phyloP scores from a whole-genome alignment of 164 flowering plant genomes.

The Brasenia schreberi region DNA sequence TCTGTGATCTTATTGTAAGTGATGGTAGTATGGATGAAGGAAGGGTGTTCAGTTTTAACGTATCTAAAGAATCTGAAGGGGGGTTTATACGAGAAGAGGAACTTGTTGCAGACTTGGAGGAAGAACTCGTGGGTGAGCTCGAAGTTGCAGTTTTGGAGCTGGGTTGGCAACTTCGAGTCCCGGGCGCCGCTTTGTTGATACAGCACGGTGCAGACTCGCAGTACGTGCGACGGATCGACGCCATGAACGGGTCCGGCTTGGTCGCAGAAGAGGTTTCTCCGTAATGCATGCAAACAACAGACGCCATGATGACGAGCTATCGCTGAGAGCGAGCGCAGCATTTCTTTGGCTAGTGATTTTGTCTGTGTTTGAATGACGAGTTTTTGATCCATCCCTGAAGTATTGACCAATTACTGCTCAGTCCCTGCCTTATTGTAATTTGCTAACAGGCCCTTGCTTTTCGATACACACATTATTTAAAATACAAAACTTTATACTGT shows the following conservation, averaged over 20 bases:
- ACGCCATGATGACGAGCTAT: too few species aligned
- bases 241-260: background rate
- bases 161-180: constrained; percentile 9
- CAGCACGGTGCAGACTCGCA: constrained; percentile 65
- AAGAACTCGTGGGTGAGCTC: constrained; percentile 64
- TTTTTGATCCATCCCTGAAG: too few species aligned
- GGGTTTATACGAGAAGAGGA: constrained; percentile 75
- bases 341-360: too few species aligned
- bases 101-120: constrained; percentile 79
- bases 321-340: too few species aligned
- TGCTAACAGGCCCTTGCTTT: too few species aligned
- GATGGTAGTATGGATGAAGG: constrained; percentile 41
- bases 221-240: constrained; percentile 35
- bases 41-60: constrained; percentile 23
- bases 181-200: constrained; percentile 62
- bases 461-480: too few species aligned
- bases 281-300: background rate
- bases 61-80: constrained; percentile 48
- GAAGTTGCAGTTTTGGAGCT: constrained; percentile 15
- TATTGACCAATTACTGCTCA: too few species aligned
- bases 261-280: background rate
- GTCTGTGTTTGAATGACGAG: too few species aligned
- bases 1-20: constrained; percentile 72
- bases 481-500: too few species aligned
- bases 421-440: too few species aligned